Base-by-base conservation (phyloP, 805 yeast genomes). In the Myxozyma vanderwaltii region DNA sequence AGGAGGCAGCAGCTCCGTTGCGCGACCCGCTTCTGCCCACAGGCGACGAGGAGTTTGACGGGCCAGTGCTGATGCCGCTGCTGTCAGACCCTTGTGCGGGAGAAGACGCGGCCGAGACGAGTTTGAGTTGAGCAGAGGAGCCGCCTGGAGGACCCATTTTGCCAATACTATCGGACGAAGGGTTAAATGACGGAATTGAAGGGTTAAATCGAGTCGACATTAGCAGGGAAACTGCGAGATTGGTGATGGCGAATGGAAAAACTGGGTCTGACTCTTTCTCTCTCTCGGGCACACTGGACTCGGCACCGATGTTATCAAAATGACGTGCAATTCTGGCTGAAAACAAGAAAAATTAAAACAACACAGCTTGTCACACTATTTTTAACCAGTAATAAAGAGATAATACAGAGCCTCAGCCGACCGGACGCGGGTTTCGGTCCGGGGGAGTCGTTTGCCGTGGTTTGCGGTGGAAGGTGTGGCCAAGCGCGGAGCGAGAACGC, bases 131-230 rank as follows among this genome's bases (percentile, higher is more conserved):
- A 6, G 50, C 38, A 10, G 43, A 40, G 13, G 52, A 48, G 29
- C 43, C 43, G 43, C 23, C 21, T 38, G 43, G 19, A n/a, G 21
- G 17, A 15, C 43, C 43, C 43, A 38, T 38, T 38, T 21, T 48
- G 31, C 43, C 24, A 13, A 48, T 39, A 43, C 21, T 54, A 29
- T 40, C 33, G 4, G 58, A 19, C 13, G 55, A n/a, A 23, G 65
- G 65, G 19, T 36, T 31, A 41, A 61, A 59, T 19, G 64, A 23
- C 6, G 63, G 60, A 4, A 51, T 58, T 12, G 45, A 17, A 27
- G 65, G 64, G 33, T 59, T 61, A 39, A 61, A 61, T 24, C 61
- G 56, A 23, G 57, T 27, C 12, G 64, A 61, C 65, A 61, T 59
- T 8, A 38, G 43, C 21, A 13, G 21, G 17, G 8, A 19, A n/a